These are phyloP conservation scores for Aspergillus puulaauensis DNA, from an alignment of 2,329 filamentous ascomycete genomes.

Conservation along the genomic window DNA sequence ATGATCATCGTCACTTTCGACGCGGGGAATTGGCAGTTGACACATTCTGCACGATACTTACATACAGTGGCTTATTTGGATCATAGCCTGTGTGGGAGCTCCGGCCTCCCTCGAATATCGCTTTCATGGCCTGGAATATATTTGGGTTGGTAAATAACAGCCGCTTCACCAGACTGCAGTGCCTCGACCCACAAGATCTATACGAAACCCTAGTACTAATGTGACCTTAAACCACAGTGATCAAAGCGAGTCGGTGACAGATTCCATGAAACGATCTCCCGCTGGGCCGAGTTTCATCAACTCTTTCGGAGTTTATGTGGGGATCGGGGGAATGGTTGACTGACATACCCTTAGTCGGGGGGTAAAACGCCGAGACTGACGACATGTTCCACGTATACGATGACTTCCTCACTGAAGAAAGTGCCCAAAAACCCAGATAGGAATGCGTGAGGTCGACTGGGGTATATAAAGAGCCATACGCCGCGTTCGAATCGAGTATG, in stretches of 20 bases:
- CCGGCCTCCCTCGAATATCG: neutral
- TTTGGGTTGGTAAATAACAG: neutral
- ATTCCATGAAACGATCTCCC: neutral
- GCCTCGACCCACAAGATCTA: neutral
- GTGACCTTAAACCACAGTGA: neutral
- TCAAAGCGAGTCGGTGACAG: neutral
- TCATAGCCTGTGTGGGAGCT: neutral
- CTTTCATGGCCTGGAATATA: neutral
- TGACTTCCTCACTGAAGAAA: neutral
- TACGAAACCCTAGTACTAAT: neutral
- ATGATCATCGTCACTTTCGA: slow-evolving; percentile 1
- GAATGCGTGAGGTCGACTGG: neutral
- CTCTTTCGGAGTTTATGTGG: slow-evolving; percentile 3
- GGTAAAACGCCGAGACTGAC: slow-evolving; percentile 3
- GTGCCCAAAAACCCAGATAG: neutral
- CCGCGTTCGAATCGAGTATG: neutral
- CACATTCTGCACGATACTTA: neutral
- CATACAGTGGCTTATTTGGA: neutral
- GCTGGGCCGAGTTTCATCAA: slow-evolving; percentile 1
- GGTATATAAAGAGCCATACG: neutral
- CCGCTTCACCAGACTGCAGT: neutral
- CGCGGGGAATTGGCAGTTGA: neutral
- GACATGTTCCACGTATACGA: slow-evolving; percentile 9
- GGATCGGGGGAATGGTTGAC: neutral
- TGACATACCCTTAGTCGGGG: neutral